Conservation (phyloP, 1,284 basidiomycete genomes). For the Flammula alnicola region DNA sequence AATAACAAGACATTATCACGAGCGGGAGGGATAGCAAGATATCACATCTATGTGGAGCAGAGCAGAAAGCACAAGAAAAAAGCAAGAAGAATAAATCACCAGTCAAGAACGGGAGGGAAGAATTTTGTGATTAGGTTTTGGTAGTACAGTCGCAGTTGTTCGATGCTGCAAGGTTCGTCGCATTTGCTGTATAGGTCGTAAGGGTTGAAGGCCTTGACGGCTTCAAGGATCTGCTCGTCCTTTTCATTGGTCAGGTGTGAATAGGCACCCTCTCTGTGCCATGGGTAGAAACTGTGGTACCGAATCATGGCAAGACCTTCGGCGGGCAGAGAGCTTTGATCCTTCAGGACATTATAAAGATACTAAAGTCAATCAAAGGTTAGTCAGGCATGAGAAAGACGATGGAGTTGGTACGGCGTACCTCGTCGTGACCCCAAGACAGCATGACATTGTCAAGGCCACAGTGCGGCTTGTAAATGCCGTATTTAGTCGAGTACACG, state of each 20-base stretch:
- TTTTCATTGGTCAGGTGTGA: slow-evolving; percentile 74
- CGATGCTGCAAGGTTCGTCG: slow-evolving; percentile 69
- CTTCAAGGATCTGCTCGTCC: slow-evolving; percentile 64
- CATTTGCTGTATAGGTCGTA: slow-evolving; percentile 93
- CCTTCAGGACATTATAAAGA: slow-evolving; percentile 77
- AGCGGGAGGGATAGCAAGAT: background rate
- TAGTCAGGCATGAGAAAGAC: slow-evolving; percentile 19
- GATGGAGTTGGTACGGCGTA: slow-evolving; percentile 34
- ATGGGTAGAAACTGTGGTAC: slow-evolving; percentile 96
- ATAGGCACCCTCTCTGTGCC: slow-evolving; percentile 89
- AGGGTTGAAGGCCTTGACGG: slow-evolving; percentile 82
- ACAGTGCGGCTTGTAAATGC: slow-evolving; percentile 85
- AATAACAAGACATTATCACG: background rate
- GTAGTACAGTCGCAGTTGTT: slow-evolving; percentile 82
- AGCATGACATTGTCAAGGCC: slow-evolving; percentile 92
- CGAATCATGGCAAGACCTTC: slow-evolving; percentile 91
- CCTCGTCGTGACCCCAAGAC: slow-evolving; percentile 91
- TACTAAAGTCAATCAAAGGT: slow-evolving; percentile 50
- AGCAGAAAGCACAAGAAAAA: slow-evolving; percentile 3
- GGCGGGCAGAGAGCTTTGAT: slow-evolving; percentile 77
- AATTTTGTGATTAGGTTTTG: slow-evolving; percentile 81
- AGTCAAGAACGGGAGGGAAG: slow-evolving; percentile 80
- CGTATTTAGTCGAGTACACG: slow-evolving; percentile 80
- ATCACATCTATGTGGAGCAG: slow-evolving; percentile 8
- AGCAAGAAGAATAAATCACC: slow-evolving; percentile 47